Base-by-base conservation (phyloP, 305 asterid genomes). In the Solanum hybrid region DNA sequence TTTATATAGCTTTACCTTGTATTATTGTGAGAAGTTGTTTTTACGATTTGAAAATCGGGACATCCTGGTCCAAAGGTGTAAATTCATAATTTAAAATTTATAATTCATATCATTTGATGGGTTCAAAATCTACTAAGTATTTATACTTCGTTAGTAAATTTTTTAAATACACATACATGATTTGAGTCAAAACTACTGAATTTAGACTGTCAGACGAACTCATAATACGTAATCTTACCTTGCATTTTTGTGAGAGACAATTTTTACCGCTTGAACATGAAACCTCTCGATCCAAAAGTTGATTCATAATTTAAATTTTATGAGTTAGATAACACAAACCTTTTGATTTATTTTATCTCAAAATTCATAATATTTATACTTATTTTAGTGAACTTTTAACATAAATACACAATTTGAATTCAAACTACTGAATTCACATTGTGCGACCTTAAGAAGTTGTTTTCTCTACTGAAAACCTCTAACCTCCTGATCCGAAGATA, bases 31-130 rank as follows among this genome's bases (percentile, higher is more conserved):
- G 29, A 9, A 10, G 3, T 36, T 36, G 5, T 36, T 78, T 78
- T 0, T 1, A 11, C 9, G 4, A 4, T 0, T 79, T 37, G 4
- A 76, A 79, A 79, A 6, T 4, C 1, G 4, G 0, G 35, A 15
- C 1, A 0, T 15, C 2, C 4, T 4, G 6, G 5, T 15, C 15
- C 0, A 0, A 2, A 31, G 19, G 64, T 45, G 6, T 0, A 75
- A 1, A 75, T 75, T 31, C 11, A 75, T 3, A 75, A 75, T 75
- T 73, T 73, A 22, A 73, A 14, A 3, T 29, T 73, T 6, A 73
- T 73, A 72, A 12, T 45, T 1, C 29, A 22, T 36, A n/a, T 7
- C 1, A 79, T 37, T 79, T 36, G 32, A 78, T 31, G 24, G 8
- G 81, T 76, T 76, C 12, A 76, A 51, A 76, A 51, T 51, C 9